A percentile compares a stretch with the other conserved stretches of the same genome.
phyloP scores from a whole-genome alignment of 2,329 filamentous ascomycete species.

The Sphaerostilbella broomeana region DNA sequence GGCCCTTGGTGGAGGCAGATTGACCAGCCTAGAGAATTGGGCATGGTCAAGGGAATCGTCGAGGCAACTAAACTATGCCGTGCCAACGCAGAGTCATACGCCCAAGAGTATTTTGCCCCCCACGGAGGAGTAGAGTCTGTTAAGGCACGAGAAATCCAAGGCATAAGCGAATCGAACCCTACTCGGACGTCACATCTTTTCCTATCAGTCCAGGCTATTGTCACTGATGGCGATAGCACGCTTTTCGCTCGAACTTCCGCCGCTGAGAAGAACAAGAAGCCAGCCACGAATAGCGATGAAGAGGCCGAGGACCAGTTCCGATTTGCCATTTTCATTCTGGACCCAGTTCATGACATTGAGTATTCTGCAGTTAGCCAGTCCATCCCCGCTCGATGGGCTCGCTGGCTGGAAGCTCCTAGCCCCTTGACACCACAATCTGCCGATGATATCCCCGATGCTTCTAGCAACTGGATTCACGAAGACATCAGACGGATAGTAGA shows the following conservation, averaged over 20 bases:
- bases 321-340: conserved; percentile 74
- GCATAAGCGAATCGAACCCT: conserved; percentile 76
- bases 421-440: conserved; percentile 48
- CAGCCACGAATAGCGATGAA: conserved; percentile 45
- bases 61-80: conserved; percentile 90
- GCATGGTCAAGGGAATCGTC: conserved; percentile 68
- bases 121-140: conserved; percentile 75
- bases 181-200: conserved; percentile 93
- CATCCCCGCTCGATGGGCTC: conserved; percentile 77
- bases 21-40: conserved; percentile 65
- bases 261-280: conserved; percentile 50
- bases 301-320: conserved; percentile 52
- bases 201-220: conserved; percentile 85
- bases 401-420: conserved; percentile 79
- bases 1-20: conserved; percentile 91
- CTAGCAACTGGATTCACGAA: conserved; percentile 52
- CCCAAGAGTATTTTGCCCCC: conserved; percentile 73
- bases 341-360: conserved; percentile 85
- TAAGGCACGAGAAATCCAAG: conserved; percentile 70
- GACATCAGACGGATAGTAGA: conserved; percentile 83
- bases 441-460: conserved; percentile 36
- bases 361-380: conserved; percentile 79
- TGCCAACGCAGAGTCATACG: conserved; percentile 82
- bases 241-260: conserved; percentile 59
- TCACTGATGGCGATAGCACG: conserved; percentile 53